Evolutionary conservation across 2,329 filamentous ascomycete species (phyloP), one percentile per base, ranked within the genome.

Genomic region (Paraconiothyrium brasiliense): DNA sequence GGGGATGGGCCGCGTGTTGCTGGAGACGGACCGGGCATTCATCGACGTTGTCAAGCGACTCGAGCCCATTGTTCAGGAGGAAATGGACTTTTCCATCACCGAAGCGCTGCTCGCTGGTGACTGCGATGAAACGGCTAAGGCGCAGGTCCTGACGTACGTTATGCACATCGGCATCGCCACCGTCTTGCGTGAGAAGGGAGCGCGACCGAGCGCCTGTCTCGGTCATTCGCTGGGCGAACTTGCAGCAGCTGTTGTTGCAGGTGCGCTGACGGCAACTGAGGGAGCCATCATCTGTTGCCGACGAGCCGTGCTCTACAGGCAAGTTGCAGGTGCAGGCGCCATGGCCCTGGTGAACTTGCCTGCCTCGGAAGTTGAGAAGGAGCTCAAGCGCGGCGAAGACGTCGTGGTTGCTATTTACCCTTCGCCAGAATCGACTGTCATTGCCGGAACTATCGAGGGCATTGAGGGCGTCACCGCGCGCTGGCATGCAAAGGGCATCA

Each of bases 191-290:
- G 34, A 22, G 20, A 52, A 52, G 34, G 49, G 49, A 27, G 34
- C 20, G 4, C 16, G 20, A 24, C 49, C 49, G 4, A 6, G 16
- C 1, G 49, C 49, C 20, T 24, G 16, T 14, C 16, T 52, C 5
- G 49, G 49, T 6, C 49, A 52, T 27, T 52, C 49, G 2, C 9
- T 52, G 6, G 49, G 49, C 34, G 49, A 52, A 34, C 9, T 52
- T 41, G 77, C 79, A 1, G 80, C 80, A 2, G 64, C 74, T 13
- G 79, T 81, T 14, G 72, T 67, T 9, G 75, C 72, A 14, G 77
- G 76, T 2, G 68, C 60, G 14, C 57, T 80, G 11, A 76, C 71
- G 1, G 61, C 65, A 1, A 62, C 68, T 24, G 78, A 82, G 57
- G 80, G 78, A 0, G 65, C 73, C 1, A 54, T 78, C 2, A 65